Conservation (phyloP, 1,284 basidiomycete genomes). For the Pterula multifida region DNA sequence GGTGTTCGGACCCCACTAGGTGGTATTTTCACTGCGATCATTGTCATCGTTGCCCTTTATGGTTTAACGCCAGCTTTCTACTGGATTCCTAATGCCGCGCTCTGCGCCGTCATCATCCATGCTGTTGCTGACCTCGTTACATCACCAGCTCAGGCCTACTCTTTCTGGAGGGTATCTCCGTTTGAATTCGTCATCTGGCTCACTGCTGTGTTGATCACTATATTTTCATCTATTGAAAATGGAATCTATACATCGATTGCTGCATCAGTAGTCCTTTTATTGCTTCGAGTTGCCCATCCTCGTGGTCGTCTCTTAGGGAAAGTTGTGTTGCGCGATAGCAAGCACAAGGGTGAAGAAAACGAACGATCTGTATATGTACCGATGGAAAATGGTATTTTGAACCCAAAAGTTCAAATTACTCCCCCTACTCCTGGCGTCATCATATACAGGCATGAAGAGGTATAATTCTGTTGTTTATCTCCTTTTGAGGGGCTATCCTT, state of each 20-base stretch:
- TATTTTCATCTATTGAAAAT: constrained; percentile 85
- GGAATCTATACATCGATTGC: constrained; percentile 90
- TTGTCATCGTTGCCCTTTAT: constrained; percentile 91
- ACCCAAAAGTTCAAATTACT: constrained; percentile 62
- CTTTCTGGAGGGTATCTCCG: constrained; percentile 90
- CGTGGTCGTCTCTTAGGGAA: constrained; percentile 87
- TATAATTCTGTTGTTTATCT: neutral
- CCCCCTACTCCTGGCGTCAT: constrained; percentile 81
- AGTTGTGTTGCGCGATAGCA: constrained; percentile 31
- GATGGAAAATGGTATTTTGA: constrained; percentile 53
- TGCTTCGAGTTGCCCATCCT: constrained; percentile 86
- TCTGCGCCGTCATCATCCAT: constrained; percentile 93
- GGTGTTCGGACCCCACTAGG: constrained; percentile 92
- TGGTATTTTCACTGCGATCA: constrained; percentile 78
- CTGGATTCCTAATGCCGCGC: constrained; percentile 70
- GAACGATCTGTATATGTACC: constrained; percentile 83
- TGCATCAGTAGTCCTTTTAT: constrained; percentile 73
- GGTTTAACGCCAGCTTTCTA: constrained; percentile 86
- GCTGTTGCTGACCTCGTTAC: constrained; percentile 90
- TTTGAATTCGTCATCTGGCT: constrained; percentile 88
- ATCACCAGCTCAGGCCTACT: constrained; percentile 77
- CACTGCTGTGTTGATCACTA: constrained; percentile 80
- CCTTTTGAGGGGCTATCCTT: neutral
- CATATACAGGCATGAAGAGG: constrained; percentile 87
- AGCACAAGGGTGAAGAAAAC: constrained; percentile 17